Evolutionary conservation across 129 eudicot species (phyloP), one percentile per base, ranked within the genome.

Genomic region (Centaurea solstitialis): DNA sequence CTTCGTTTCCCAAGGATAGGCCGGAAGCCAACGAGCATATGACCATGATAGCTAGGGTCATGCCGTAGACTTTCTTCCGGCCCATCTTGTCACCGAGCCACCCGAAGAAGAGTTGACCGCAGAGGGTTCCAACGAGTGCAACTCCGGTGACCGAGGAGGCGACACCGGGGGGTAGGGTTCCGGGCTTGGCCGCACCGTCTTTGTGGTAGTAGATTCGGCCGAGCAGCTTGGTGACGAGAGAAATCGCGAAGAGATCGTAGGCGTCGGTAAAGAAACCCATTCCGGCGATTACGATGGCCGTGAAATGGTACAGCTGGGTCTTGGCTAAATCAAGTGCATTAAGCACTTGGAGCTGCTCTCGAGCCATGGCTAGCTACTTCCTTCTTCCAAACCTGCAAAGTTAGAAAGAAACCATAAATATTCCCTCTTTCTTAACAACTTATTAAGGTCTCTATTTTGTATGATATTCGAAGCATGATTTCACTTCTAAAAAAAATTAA

Each of bases 241-340:
- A 88, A 10, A 88, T 88, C 37, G 82, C 68, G 47, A 88, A 88
- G 9, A 88, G 85, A 74, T 88, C 92, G 59, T 88, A 88, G 3
- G 92, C 92, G 61, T 88, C 92, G 0, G 92, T 88, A 76, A 88
- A 88, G 74, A 88, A 88, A 5, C 92, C 92, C 92, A 88, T 88
- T 13, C 92, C 92, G 5, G 92, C 92, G 10, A 88, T 78, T 0
- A 88, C 66, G 13, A 88, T 86, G 5, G 92, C 83, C 2, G 92
- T 88, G 71, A 88, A 88, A 57, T 88, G 92, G 65, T 88, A 85
- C 18, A 76, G 13, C 68, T 88, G 92, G 30, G 92, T 88, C 41
- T 85, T 88, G 4, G 92, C 92, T 0, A 79, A 18, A 81, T 88
- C 92, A 74, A 88, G 92, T 80, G 92, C 90, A 0, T 47, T 84